Base-by-base conservation (phyloP, 129 eudicot species). In the Erigeron canadensis region DNA sequence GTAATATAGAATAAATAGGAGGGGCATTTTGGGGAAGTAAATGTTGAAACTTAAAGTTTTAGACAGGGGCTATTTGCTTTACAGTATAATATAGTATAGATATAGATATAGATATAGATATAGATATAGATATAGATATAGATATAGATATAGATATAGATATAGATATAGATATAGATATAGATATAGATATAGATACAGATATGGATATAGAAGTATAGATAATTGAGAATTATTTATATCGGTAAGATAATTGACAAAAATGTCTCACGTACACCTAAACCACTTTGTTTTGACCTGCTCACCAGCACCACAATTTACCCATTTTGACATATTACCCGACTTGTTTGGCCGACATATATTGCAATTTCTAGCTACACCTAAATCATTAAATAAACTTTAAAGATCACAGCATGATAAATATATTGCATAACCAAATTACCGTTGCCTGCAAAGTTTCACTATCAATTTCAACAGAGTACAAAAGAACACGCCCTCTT, bases 401-500 rank as follows among this genome's bases (percentile, higher is more conserved):
- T 41, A 22, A 61, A 15, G 70, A 8, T n/a, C n/a, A n/a, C 59
- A 13, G 66, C 28, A 39, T 73, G 9, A 39, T 13, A 56, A 16
- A 16, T 5, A 0, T 34, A 18, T 16, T 7, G 0, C 19, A 18
- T 63, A 28, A 38, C 58, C 37, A 72, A 38, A 40, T 63, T 81
- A 91, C 97, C 91, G 64, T 61, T 51, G 77, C 76, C 75, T 82
- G 94, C 57, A 88, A 77, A 75, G 51, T 82, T 53, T 94, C 99
- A 28, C 87, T 71, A 75, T 74, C 70, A 73, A 76, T 88, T 65
- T 89, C 97, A 76, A 90, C 89, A 19, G 99, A 88, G 77, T 68
- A 90, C 83, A 94, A 75, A 40, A 94, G 93, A 40, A 94, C 93
- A 10, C 99, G 97, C 62, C 99, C 99, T 84, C 99, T 88, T 37